Conservation (phyloP, 106 monocot genomes). For the Dioscorea dumetorum region DNA sequence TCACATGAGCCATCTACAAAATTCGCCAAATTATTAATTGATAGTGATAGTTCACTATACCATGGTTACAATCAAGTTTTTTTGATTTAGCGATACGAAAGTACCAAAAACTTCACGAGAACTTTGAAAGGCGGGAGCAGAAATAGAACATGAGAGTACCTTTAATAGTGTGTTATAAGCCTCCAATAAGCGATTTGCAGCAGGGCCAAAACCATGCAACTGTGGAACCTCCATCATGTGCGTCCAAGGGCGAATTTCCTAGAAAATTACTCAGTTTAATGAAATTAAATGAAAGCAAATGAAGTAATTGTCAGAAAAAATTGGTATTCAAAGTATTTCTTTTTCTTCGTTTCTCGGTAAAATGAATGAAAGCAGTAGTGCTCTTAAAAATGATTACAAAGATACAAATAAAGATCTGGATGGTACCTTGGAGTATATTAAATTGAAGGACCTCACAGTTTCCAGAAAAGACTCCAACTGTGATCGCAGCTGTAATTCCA, state of each 20-base stretch:
- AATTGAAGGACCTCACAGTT: slow-evolving; percentile 85
- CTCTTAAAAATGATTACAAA: background rate
- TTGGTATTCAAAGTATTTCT: too few species aligned
- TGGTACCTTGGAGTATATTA: slow-evolving; percentile 82
- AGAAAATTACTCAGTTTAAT: background rate
- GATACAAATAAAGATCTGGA: background rate
- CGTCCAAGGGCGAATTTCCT: slow-evolving; percentile 99
- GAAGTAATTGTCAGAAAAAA: too few species aligned
- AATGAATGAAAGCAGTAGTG: too few species aligned
- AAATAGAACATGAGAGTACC: slow-evolving; percentile 21
- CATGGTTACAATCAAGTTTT: too few species aligned
- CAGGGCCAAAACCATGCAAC: slow-evolving; percentile 94
- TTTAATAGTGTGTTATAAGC: slow-evolving; percentile 83
- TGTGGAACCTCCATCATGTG: slow-evolving; percentile 99
- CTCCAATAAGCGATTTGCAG: slow-evolving; percentile 93
- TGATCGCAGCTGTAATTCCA: slow-evolving; percentile 55
- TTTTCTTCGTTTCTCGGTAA: too few species aligned
- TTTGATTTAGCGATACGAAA: too few species aligned
- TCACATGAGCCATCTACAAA: too few species aligned
- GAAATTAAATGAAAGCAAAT: background rate
- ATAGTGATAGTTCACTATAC: too few species aligned
- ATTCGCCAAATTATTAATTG: too few species aligned
- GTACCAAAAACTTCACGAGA: too few species aligned
- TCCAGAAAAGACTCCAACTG: slow-evolving; percentile 87
- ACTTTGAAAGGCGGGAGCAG: background rate